Base-by-base conservation (phyloP, 208 protist species). In the Trypanosoma lewisi region DNA sequence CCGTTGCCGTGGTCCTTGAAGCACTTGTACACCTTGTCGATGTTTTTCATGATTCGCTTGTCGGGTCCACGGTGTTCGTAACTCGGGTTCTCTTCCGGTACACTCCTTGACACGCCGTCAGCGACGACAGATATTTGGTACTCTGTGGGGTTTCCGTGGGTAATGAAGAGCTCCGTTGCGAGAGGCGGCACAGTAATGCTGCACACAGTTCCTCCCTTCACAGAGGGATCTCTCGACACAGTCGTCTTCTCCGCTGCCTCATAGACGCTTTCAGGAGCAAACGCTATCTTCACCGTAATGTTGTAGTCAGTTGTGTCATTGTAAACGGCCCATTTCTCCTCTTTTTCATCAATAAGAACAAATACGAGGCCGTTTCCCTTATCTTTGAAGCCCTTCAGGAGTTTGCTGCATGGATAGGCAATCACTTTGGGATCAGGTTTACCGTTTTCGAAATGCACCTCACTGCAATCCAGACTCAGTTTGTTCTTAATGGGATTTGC, bases 311-410 rank as follows among this genome's bases (percentile, higher is more conserved):
- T 72, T 4, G 80, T 83, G 58, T 87, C 80, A 55, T 87, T 87
- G 73, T 87, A 87, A 64, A 82, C 80, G 39, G 80, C 76, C 80
- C 80, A 87, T 39, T 69, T 63, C 25, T 74, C 60, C 25, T 63
- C 39, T 21, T 61, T 25, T 62, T 75, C 70, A 58, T 87, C 74
- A 16, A 87, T 61, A 42, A 80, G 55, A 55, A 78, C 73, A 71
- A 83, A 87, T 30, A 83, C 65, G 21, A 87, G 76, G 49, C 80
- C 80, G 57, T 83, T 82, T 17, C 76, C 76, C 31, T 76, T 87
- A 42, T 82, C 73, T 55, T 79, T 78, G 61, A 87, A 87, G 67
- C 80, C 85, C 49, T 75, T 75, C 74, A 83, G 87, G 19, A 91
- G 61, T 72, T 86, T 84, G 53, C 71, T 63, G 49, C 54, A 51